Base-by-base conservation (phyloP, 208 protist genomes). In the Trypanosoma scelopori region DNA sequence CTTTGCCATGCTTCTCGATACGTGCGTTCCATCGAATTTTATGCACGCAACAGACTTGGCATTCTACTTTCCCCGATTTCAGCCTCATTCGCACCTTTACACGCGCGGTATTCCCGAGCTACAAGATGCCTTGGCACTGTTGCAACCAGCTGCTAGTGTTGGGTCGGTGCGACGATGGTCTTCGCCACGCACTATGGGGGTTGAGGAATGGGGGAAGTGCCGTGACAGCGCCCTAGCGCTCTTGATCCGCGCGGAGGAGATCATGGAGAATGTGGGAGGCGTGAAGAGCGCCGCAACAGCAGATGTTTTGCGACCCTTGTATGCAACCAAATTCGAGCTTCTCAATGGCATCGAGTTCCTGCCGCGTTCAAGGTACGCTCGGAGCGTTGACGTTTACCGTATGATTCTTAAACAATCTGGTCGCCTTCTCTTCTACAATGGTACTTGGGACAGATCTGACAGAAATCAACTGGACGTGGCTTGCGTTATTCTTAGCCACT, bases 31-130 rank as follows among this genome's bases (percentile, higher is more conserved):
- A 30, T 58, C 69, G 18, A 81, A 82, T 48, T 81, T 93, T 64
- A 52, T 79, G 46, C 74, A 82, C 32, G 69, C 84, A 7, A 82
- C 69, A n/a, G 89, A 95, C 55, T 49, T 93, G 65, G 86, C 84
- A 47, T 95, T 93, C 61, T 95, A 90, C 69, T 90, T 81, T 55
- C 86, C 89, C 1, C 79, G 89, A 51, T 93, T 95, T 64, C 84
- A 90, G 66, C 85, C 86, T 3, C 20, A 41, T 27, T 78, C 74
- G 5, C 89, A 95, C 76, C 55, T 92, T 30, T 59, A 50, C 42
- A 18, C 67, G 39, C 72, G 78, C 22, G 79, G 84, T 43, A 88
- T 95, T 41, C 86, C 89, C 0, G 85, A 95, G 42, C 43, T 95
- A 22, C 68, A 41, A n/a, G 86, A 95, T 51, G 84, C 86, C 11